Evolutionary conservation across 306 rosid genomes (phyloP), one percentile per base, ranked within the genome.

Genomic region (Trifolium dubium): DNA sequence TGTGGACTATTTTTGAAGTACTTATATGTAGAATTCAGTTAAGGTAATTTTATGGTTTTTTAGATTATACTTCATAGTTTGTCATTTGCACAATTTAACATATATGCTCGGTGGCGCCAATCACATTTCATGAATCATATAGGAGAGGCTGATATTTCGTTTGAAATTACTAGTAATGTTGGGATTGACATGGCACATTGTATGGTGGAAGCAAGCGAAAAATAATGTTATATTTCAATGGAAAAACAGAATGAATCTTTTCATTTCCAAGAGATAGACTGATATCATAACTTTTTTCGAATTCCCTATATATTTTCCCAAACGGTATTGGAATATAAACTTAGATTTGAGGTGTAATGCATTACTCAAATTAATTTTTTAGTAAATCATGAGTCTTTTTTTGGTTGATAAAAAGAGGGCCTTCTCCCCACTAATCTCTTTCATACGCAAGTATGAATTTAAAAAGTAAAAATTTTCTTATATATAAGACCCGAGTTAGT

Each of bases 11-110:
- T 76, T 81, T 82, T 82, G 56, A 77, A 73, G 31, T 72, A 41
- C 49, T 68, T 70, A 69, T 56, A 56, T 71, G 81, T 81, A 84
- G 88, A 70, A 84, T 80, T 74, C 75, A 74, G 77, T 62, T 44
- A 8, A 67, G 60, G 8, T 70, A 31, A 29, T 58, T 73, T 43
- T 74, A 4, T 74, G 77, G 71, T 47, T 54, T 64, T 64, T 60
- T 55, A 60, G 66, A 60, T 31, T 5, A 14, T n/a, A 6, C 44
- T 39, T 32, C 10, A 14, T 19, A 18, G 65, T 41, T 8, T 44
- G 18, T 29, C 23, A 44, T 10, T 5, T 46, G 72, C 49, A 6
- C 41, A 32, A 73, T 49, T 59, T 67, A 53, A 61, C 43, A 30
- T 47, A 37, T 32, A 10, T 31, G 58, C 31, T 43, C 18, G 10